Evolutionary conservation across 164 flowering plant genomes (phyloP).

Genomic region (Hamamelis virginiana): DNA sequence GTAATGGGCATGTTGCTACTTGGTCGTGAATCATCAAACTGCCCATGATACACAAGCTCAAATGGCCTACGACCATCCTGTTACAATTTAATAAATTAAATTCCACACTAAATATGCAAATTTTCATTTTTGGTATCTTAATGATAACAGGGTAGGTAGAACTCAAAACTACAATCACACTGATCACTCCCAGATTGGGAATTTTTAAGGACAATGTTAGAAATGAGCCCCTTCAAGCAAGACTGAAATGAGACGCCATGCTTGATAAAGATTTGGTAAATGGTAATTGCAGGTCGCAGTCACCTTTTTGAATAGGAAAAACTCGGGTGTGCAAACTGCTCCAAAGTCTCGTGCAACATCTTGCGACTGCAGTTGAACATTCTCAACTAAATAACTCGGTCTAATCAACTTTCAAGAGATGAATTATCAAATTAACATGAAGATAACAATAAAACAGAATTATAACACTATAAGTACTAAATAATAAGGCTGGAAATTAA

Average conservation of each 20-base stretch:
- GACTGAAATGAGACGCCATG: not conserved
- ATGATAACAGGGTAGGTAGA: not conserved
- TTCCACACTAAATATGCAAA: not conserved
- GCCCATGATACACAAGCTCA: conserved; percentile 93
- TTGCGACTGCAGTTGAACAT: conserved; percentile 63
- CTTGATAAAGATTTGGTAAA: not conserved
- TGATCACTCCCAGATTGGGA: not conserved
- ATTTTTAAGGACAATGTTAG: not conserved
- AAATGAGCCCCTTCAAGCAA: not conserved
- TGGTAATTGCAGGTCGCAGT: not conserved
- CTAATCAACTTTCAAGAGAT: not conserved
- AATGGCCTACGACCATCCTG: conserved; percentile 94
- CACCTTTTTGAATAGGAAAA: conserved; percentile 88
- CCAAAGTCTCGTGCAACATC: conserved; percentile 82
- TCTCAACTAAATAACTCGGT: not conserved
- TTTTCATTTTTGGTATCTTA: not conserved
- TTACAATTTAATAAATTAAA: conserved; percentile 8
- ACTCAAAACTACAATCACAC: not conserved
- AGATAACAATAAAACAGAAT: no score
- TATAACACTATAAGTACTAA: no score
- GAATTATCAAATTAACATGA: not conserved
- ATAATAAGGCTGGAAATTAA: not conserved
- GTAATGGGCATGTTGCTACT: conserved; percentile 66
- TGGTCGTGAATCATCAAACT: conserved; percentile 94
- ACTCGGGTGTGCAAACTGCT: conserved; percentile 92